Evolutionary conservation across 2,329 filamentous ascomycete genomes (phyloP), one percentile per base, ranked within the genome.

Genomic region (Trichophyton schoenleinii): DNA sequence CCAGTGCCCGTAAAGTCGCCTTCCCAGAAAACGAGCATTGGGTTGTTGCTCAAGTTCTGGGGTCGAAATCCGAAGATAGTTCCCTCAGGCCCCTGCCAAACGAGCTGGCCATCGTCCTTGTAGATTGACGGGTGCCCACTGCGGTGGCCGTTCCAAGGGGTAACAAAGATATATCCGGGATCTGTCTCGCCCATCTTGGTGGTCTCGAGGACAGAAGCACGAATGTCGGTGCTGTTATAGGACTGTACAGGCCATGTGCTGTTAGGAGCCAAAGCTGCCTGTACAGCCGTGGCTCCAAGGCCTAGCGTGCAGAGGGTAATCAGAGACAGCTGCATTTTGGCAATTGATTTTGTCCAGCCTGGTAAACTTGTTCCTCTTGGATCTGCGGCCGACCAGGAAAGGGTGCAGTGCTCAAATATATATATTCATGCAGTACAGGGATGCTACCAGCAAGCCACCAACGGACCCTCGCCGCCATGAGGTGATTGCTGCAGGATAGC

Each of bases 21-120:
- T 22, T 69, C 68, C 71, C 71, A 74, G 64, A 71, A 75, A 20
- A 70, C 73, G 53, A 75, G 65, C 20, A 74, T 72, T 44, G 70
- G 68, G 15, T 68, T 38, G 13, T 69, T 70, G 60, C 68, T 68
- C n/a, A 73, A 65, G 31, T 65, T 67, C 64, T 75, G 72, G 0
- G 72, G 68, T 61, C 65, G 69, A 65, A 75, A 70, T 1, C 28
- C 36, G 34, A 34, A 60, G 61, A 72, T 73, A 59, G 68, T 67
- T 3, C 68, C 69, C 18, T 71, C 66, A 1, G 71, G 71, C 1
- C 72, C 71, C 57, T 73, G 67, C 58, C 72, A 75, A 34, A 75
- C 66, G 11, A 75, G 62, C 25, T 73, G 66, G 20, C 71, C 72
- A 3, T 67, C 67, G 52, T 74, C 68, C 38, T 71, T 70, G 61